Base-by-base conservation (phyloP, 768 basidiomycete genomes). In the Boletus bicolor region DNA sequence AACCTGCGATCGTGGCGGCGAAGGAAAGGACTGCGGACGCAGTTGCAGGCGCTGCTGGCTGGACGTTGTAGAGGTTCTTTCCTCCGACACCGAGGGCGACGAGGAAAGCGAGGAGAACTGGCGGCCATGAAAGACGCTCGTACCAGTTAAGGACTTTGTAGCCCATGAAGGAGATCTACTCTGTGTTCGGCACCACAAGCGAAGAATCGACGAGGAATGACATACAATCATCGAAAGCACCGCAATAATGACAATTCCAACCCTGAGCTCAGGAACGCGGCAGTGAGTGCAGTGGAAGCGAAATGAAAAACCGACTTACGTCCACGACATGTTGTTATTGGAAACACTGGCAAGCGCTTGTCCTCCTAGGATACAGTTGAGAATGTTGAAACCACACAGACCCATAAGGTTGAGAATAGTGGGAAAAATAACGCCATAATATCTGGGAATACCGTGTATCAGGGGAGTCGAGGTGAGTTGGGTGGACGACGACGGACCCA, bases 171-270 rank as follows among this genome's bases (percentile, higher is more conserved):
- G 86, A 78, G 46, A 86, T 78, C 81, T 82, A 26, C 0, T 17
- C 28, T 5, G 32, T 49, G 53, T 43, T 46, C 32, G 53, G 51
- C 36, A 58, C 32, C 17, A 48, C 37, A 44, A 44, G 44, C 24
- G 37, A 35, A 12, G 39, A 37, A 46, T 37, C 44, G 38, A 42
- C 5, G 42, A n/a, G 38, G 45, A 32, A 57, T 43, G 53, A 76
- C 75, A 54, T 65, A 83, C 75, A 24, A 87, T 57, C 32, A 93
- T 79, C 3, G 89, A 85, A 34, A 90, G 74, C 32, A 87, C 56
- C 0, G 82, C 79, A 41, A 93, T 84, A 49, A 94, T 83, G 34
- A 91, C 86, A 52, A 93, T 93, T 3, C 92, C 92, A 28, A 94
- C 84, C 49, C 86, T 89, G 57, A 30, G 42, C 12, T 34, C 35